A percentile compares a stretch with the other conserved stretches of the same genome.
Conservation (phyloP, 106 monocot genomes). For the Apostasia ramifera region DNA sequence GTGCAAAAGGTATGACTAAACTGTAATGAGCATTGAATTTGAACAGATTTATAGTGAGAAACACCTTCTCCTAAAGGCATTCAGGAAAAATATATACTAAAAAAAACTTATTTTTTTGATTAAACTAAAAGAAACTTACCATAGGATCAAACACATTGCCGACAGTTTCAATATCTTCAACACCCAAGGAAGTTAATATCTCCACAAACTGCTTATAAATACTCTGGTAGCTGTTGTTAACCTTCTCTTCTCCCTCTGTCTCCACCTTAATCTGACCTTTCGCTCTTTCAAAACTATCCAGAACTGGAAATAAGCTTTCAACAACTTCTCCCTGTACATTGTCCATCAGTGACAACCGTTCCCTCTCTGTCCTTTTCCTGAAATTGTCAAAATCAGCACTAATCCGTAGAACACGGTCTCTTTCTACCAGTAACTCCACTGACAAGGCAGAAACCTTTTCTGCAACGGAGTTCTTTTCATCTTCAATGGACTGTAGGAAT, state of each 20-base stretch:
- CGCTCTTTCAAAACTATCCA: slow-evolving; percentile 88
- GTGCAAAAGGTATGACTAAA: no score
- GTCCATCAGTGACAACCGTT: slow-evolving; percentile 55
- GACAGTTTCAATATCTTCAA: slow-evolving; percentile 68
- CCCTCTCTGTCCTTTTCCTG: slow-evolving; percentile 70
- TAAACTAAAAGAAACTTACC: slow-evolving; percentile 32
- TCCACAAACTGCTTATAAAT: slow-evolving; percentile 80
- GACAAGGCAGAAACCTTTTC: slow-evolving; percentile 31
- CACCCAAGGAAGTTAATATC: slow-evolving; percentile 49
- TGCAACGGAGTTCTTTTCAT: slow-evolving; percentile 48
- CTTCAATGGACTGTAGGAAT: slow-evolving; percentile 64
- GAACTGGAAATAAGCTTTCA: slow-evolving; percentile 66
- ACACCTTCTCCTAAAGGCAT: no score
- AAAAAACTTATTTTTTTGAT: no score
- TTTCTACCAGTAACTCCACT: slow-evolving; percentile 40
- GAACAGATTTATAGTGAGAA: no score
- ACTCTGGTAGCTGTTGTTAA: slow-evolving; percentile 78
- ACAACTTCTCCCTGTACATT: slow-evolving; percentile 74
- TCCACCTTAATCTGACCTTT: slow-evolving; percentile 78
- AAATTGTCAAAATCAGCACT: slow-evolving; percentile 89
- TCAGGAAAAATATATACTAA: no score
- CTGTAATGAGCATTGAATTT: no score
- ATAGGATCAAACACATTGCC: slow-evolving; percentile 65
- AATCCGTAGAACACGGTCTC: slow-evolving; percentile 54
- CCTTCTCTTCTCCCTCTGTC: slow-evolving; percentile 68